Conservation (phyloP, 2,329 filamentous ascomycete species). For the Dactylellina cionopaga region DNA sequence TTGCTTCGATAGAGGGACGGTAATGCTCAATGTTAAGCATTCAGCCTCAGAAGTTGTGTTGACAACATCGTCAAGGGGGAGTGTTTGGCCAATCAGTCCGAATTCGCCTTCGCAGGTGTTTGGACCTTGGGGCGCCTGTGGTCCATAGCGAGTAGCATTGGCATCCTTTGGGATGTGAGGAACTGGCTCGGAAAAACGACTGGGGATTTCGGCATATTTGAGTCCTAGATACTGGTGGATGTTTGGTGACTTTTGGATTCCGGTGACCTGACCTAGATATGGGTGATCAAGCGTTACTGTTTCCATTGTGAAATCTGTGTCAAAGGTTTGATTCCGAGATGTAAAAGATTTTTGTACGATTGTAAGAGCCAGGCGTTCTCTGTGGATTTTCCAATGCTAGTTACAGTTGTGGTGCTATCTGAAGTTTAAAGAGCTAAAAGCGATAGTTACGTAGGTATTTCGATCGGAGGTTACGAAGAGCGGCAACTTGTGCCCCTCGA, state of each 20-base stretch:
- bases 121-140: constrained; percentile 36
- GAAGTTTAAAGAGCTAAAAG: no score
- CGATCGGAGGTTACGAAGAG: background rate
- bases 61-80: constrained; percentile 14
- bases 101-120: constrained; percentile 41
- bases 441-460: no score
- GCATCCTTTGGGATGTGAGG: constrained; percentile 27
- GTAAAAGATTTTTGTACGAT: background rate
- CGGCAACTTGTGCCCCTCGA: no score
- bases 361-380: background rate
- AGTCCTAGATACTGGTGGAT: constrained; percentile 33
- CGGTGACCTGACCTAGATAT: constrained; percentile 24
- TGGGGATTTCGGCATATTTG: constrained; percentile 39
- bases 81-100: constrained; percentile 27
- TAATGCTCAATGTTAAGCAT: constrained; percentile 67
- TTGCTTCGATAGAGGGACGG: constrained; percentile 60
- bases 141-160: constrained; percentile 33
- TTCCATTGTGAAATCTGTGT: constrained; percentile 16
- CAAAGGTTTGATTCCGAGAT: background rate
- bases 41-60: constrained; percentile 61
- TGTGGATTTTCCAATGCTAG: no score
- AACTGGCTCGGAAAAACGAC: constrained; percentile 35
- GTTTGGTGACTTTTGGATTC: constrained; percentile 27
- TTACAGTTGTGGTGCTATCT: no score
- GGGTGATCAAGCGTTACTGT: constrained; percentile 28